phyloP scores from a whole-genome alignment of 805 yeast species.

The Hanseniaspora hatyaiensis region DNA sequence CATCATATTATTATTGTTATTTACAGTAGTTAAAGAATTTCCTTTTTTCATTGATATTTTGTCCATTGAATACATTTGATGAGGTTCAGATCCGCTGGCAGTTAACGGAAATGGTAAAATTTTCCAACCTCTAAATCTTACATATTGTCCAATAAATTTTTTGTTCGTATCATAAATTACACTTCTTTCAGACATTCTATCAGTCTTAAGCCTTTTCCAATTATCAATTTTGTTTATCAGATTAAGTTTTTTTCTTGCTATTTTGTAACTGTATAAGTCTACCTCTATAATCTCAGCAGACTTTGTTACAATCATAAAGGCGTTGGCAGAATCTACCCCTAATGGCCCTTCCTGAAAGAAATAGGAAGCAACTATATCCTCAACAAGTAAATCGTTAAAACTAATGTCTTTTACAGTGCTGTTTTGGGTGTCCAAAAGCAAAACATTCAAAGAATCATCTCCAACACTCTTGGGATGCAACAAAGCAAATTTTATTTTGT shows the following conservation, averaged over 20 bases:
- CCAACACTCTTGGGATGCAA: background rate
- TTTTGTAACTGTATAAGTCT: background rate
- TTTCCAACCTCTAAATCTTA: conserved; percentile 15
- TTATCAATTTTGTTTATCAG: conserved; percentile 6
- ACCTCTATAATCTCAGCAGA: conserved; percentile 11
- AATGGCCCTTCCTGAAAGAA: conserved; percentile 14
- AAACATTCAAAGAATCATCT: background rate
- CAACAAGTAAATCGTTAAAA: background rate
- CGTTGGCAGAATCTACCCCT: conserved; percentile 7
- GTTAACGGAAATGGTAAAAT: conserved; percentile 8
- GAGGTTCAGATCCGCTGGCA: too few relatives aligned
- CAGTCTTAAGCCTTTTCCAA: conserved; percentile 11
- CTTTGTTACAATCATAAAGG: background rate
- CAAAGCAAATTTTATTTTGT: conserved; percentile 1
- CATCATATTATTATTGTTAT: background rate
- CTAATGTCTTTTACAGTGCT: background rate
- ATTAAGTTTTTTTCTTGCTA: background rate
- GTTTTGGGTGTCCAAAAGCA: background rate
- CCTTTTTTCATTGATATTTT: conserved; percentile 1
- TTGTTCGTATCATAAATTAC: conserved; percentile 1
- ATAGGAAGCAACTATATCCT: conserved; percentile 1
- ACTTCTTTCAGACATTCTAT: conserved; percentile 15
- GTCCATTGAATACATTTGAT: too few relatives aligned
- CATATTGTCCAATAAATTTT: conserved; percentile 16
- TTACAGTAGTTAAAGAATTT: background rate